These are phyloP conservation scores for Aspergillus mulundensis DNA, from an alignment of 495 filamentous ascomycete species.

Conservation along the genomic window DNA sequence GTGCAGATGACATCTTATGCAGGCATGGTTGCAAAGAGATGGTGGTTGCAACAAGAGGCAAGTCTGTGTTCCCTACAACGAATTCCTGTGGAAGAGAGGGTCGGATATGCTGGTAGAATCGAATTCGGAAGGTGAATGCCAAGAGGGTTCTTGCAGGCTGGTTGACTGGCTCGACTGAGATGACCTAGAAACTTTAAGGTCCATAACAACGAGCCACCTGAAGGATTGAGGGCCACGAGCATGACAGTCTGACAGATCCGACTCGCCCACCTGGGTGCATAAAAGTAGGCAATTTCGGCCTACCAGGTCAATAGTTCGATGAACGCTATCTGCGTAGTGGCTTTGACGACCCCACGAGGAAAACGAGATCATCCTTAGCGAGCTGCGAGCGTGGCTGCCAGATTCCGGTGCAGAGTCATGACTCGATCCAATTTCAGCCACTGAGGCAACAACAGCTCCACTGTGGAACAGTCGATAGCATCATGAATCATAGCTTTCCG, in stretches of 20 bases:
- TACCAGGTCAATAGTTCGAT: constrained; percentile 8
- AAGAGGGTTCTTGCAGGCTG: not conserved
- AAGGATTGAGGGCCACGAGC: constrained; percentile 13
- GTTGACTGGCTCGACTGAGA: no score
- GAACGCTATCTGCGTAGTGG: not conserved
- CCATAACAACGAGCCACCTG: constrained; percentile 13
- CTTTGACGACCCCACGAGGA: not conserved
- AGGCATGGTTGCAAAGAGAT: constrained; percentile 10
- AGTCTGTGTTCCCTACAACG: not conserved
- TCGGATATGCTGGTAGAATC: not conserved
- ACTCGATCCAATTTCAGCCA: not conserved
- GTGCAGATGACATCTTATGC: constrained; percentile 26
- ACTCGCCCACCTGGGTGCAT: not conserved
- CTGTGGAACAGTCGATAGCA: not conserved
- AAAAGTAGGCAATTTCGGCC: not conserved
- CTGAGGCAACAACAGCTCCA: not conserved
- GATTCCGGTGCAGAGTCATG: not conserved
- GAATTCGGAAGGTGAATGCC: not conserved
- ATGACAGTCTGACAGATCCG: constrained; percentile 9
- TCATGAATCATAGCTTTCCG: not conserved
- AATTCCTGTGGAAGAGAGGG: not conserved
- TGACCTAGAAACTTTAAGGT: constrained; percentile 12
- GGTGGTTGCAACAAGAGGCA: not conserved
- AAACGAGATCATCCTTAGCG: not conserved
- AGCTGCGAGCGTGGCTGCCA: not conserved